Conservation (phyloP, 306 rosid genomes). For the Alnus glutinosa region DNA sequence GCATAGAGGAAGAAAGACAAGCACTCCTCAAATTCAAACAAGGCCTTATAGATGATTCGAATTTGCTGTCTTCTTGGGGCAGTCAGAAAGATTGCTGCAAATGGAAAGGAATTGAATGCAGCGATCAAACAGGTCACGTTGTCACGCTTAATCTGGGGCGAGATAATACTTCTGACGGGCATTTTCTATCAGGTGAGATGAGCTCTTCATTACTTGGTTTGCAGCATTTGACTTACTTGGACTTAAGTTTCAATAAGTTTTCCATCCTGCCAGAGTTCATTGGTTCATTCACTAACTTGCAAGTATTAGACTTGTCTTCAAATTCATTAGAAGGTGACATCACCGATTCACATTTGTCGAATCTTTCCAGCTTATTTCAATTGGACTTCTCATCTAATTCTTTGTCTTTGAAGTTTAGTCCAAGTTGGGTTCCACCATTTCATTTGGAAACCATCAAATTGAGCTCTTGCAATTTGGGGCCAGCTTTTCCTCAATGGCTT, state of each 20-base stretch:
- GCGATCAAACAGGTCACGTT: constrained; percentile 24
- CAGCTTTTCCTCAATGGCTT: neutral
- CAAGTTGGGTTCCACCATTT: neutral
- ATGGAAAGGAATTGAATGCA: constrained; percentile 32
- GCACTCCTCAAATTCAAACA: constrained; percentile 16
- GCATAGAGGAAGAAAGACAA: constrained; percentile 15
- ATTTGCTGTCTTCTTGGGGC: constrained; percentile 4
- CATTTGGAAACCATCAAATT: neutral
- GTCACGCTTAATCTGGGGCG: constrained; percentile 12
- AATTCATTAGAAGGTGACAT: neutral
- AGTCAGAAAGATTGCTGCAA: constrained; percentile 21
- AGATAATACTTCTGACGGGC: neutral
- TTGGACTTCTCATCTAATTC: neutral
- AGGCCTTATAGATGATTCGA: neutral
- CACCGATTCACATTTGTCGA: neutral
- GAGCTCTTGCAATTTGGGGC: neutral
- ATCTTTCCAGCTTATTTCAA: rapidly evolving
- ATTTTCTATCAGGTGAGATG: neutral
- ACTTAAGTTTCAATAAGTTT: neutral
- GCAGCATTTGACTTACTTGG: neutral
- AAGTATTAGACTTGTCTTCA: neutral
- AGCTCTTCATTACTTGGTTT: neutral
- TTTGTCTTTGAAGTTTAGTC: neutral
- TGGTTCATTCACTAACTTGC: neutral
- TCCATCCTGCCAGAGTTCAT: neutral